A percentile compares a stretch with the other conserved stretches of the same genome.
phyloP scores from a whole-genome alignment of 345 rosid genomes.

The Acer negundo region DNA sequence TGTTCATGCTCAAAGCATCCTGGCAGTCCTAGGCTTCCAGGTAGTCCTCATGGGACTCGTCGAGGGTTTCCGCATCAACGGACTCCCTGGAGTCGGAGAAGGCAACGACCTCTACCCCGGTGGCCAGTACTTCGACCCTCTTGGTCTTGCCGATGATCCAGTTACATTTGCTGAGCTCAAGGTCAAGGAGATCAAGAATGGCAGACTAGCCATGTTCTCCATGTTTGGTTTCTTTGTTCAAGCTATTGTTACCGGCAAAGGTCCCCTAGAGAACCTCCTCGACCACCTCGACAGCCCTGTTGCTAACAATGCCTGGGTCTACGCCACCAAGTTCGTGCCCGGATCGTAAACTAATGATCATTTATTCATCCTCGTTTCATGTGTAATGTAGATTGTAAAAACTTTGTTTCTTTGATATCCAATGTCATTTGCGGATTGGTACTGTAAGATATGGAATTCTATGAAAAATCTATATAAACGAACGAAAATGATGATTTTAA shows the following conservation, averaged over 20 bases:
- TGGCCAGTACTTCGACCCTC: constrained; percentile 87
- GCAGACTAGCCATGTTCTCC: constrained; percentile 94
- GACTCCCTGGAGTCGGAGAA: constrained; percentile 89
- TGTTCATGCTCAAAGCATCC: constrained; percentile 96
- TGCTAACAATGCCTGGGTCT: constrained; percentile 98
- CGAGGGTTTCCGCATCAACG: constrained; percentile 94
- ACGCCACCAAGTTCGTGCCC: constrained; percentile 88
- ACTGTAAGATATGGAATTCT: neutral
- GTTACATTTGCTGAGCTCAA: constrained; percentile 87
- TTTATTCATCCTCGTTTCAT: constrained; percentile 6
- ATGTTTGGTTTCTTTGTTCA: constrained; percentile 99
- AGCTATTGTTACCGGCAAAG: constrained; percentile 94
- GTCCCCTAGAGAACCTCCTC: constrained; percentile 87
- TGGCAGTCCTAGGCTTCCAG: constrained; percentile 88
- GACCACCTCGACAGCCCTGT: constrained; percentile 95
- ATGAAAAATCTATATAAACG: neutral
- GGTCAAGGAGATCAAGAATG: constrained; percentile 97
- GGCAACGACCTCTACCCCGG: constrained; percentile 94
- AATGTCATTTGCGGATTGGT: constrained; percentile 10
- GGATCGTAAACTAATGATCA: constrained; percentile 48
- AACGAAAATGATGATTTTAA: neutral
- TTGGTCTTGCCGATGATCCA: constrained; percentile 90
- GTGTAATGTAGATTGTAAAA: constrained; percentile 13
- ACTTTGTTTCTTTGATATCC: constrained; percentile 9
- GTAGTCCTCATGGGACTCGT: constrained; percentile 89